Conservation (phyloP, 768 basidiomycete species). For the Suillus bovinus region DNA sequence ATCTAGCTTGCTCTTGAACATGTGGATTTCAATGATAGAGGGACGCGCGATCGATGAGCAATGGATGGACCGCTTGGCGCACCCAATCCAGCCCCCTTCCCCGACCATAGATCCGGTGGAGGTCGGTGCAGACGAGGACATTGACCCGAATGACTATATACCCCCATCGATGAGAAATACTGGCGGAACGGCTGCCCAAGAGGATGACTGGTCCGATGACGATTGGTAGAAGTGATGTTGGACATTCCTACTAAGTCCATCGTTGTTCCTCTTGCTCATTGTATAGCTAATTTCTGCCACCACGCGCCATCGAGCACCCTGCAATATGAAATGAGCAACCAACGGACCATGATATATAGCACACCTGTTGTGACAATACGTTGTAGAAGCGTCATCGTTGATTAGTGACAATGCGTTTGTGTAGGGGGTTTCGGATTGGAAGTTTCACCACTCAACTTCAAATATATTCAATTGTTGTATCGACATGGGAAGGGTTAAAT, state of each 20-base stretch:
- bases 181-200: slow-evolving; percentile 15
- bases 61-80: slow-evolving; percentile 20
- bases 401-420: neutral
- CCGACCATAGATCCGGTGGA: slow-evolving; percentile 10
- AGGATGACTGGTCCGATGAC: slow-evolving; percentile 30
- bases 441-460: neutral
- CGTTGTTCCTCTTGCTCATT: neutral
- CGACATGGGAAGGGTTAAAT: too few relatives aligned
- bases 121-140: neutral
- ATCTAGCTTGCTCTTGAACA: slow-evolving; percentile 40
- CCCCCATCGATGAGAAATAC: slow-evolving; percentile 14
- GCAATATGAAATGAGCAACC: neutral
- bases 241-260: neutral
- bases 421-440: neutral
- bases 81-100: slow-evolving; percentile 17
- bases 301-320: neutral
- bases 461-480: neutral
- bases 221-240: slow-evolving; percentile 22
- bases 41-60: slow-evolving; percentile 50
- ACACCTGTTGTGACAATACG: neutral
- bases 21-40: slow-evolving; percentile 49
- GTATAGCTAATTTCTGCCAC: neutral
- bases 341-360: neutral
- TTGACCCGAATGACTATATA: slow-evolving; percentile 19
- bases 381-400: neutral